Percentiles rank a stretch among this genome's conserved stretches.
Conservation (phyloP, 176 grass and related monocot genomes). For the Metroxylon sagu region DNA sequence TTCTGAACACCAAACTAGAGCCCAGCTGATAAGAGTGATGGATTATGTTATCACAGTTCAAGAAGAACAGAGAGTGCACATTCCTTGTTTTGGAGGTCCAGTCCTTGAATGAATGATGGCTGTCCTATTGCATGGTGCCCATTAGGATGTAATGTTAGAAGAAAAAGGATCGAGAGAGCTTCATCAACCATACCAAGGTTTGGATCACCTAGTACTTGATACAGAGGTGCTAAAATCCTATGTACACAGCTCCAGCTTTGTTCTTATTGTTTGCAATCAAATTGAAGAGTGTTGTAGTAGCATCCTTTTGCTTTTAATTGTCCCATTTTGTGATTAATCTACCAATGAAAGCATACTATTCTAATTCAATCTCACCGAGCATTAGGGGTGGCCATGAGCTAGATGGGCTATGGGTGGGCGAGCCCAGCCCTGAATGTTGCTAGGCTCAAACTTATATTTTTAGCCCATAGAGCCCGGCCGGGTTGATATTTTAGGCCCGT, state of each 20-base stretch:
- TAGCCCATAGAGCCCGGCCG: too few species aligned
- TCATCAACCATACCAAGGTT: constrained; percentile 62
- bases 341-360: constrained; percentile 45
- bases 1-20: constrained; percentile 22
- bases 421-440: too few species aligned
- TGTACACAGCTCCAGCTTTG: constrained; percentile 37
- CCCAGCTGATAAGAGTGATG: constrained; percentile 32
- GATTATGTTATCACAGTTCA: constrained; percentile 27
- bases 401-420: too few species aligned
- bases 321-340: constrained; percentile 30
- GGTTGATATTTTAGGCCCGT: too few species aligned
- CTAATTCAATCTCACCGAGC: constrained; percentile 12
- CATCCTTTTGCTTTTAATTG: constrained; percentile 61
- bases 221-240: constrained; percentile 24
- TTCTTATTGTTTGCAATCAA: constrained; percentile 37
- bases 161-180: constrained; percentile 53
- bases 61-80: constrained; percentile 49
- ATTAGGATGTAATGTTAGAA: constrained; percentile 33
- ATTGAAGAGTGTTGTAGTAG: constrained; percentile 55
- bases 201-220: constrained; percentile 23
- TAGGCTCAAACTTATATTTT: too few species aligned
- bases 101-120: constrained; percentile 26
- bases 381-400: too few species aligned
- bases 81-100: constrained; percentile 75
- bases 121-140: constrained; percentile 23